Evolutionary conservation across 768 basidiomycete species (phyloP).

Genomic region (Lactarius vividus): DNA sequence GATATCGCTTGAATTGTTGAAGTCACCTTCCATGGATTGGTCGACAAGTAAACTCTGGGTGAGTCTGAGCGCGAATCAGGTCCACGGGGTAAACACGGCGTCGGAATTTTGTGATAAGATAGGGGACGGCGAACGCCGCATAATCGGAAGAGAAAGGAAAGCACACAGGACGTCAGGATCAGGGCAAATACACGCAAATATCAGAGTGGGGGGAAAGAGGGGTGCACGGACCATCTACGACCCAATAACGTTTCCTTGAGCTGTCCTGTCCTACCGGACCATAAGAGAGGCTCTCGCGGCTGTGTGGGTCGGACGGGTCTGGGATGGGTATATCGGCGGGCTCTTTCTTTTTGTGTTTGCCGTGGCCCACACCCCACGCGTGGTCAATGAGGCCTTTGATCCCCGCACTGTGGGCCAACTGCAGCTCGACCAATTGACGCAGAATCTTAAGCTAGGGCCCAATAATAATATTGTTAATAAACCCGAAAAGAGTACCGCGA

Average conservation of each 20-base stretch:
- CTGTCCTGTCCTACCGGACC: constrained; percentile 75
- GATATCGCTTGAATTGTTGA: constrained; percentile 72
- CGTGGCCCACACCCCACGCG: constrained; percentile 82
- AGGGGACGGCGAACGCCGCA: constrained; percentile 38
- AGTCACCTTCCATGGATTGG: constrained; percentile 88
- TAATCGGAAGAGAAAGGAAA: constrained; percentile 43
- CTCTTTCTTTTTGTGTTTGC: constrained; percentile 82
- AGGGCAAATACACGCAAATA: constrained; percentile 76
- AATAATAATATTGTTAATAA: constrained; percentile 24
- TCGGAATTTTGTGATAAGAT: constrained; percentile 30
- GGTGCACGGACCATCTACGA: constrained; percentile 80
- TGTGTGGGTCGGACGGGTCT: constrained; percentile 59
- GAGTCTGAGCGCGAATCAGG: constrained; percentile 53
- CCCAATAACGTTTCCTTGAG: constrained; percentile 78
- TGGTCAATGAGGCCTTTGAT: constrained; percentile 75
- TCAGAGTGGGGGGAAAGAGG: constrained; percentile 32
- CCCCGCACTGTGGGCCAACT: constrained; percentile 64
- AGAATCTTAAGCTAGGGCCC: constrained; percentile 69
- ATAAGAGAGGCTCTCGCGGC: constrained; percentile 61
- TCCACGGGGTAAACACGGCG: constrained; percentile 23
- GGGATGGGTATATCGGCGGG: constrained; percentile 49
- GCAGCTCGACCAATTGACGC: constrained; percentile 82
- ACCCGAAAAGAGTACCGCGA: constrained; percentile 29
- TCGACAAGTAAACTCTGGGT: constrained; percentile 77
- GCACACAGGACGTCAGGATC: constrained; percentile 37